Base-by-base conservation (phyloP, 2,329 filamentous ascomycete genomes). In the Aspergillus fructus region DNA sequence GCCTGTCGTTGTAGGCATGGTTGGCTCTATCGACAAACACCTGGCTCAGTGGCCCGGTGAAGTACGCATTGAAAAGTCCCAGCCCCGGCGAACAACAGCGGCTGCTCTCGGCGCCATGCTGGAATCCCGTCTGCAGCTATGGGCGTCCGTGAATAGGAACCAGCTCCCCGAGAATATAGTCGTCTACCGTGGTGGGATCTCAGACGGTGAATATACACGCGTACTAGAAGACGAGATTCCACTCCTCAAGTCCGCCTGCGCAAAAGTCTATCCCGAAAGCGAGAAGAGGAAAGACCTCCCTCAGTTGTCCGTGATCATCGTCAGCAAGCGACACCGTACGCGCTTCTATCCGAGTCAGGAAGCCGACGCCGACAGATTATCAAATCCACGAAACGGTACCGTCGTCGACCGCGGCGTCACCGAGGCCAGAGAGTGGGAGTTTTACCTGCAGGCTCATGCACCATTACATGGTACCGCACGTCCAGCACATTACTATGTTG, bases 161-260 rank as follows among this genome's bases (percentile, higher is more conserved):
- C 64, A 64, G 0, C 77, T 87, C 0, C 91, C 92, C 0, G 80
- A 85, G 21, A 90, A 91, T 65, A 88, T 96, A 45, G 76, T 97
- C 60, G 84, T 96, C 46, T 97, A 91, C 77, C 88, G 93, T 23
- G 93, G 96, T 64, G 93, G 93, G 37, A 90, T 97, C 0, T 94
- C 90, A 0, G 92, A 96, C 66, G 87, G 90, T 0, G 91, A 96
- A 64, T 96, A 93, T 71, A 66, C 80, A 0, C 77, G 82, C 21
- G 88, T 96, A 0, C 75, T 94, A 0, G 75, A 83, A 0, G 60
- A 82, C 0, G 93, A 97, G 71, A 79, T 96, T 0, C 73, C 74
- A 0, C 65, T 66, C 1, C 63, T 78, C 19, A 67, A 86, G 4
- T 74, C 79, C 8, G 91, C 91, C 0, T 93, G 89, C 70, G 65